These are phyloP conservation scores for Candida sphagnicola DNA, from an alignment of 805 yeast species.

Conservation along the genomic window DNA sequence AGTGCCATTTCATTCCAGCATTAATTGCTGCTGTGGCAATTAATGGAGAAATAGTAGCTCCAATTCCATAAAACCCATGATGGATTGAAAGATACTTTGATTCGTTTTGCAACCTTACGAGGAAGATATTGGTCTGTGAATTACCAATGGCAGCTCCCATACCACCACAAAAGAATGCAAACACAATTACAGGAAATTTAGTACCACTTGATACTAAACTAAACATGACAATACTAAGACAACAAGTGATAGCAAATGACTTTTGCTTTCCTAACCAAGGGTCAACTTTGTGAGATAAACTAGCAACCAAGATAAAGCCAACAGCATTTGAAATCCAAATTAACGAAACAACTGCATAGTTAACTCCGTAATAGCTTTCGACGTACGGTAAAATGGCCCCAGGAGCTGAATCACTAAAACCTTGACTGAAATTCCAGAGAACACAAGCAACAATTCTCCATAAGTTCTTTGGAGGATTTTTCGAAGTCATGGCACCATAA, in stretches of 20 bases:
- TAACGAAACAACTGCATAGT: constrained; percentile 51
- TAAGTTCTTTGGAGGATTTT: constrained; percentile 40
- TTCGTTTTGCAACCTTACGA: constrained; percentile 47
- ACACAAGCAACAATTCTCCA: constrained; percentile 40
- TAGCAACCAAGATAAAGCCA: constrained; percentile 52
- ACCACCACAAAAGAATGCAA: constrained; percentile 57
- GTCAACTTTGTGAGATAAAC: constrained; percentile 44
- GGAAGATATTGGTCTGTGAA: constrained; percentile 50
- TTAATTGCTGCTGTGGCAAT: constrained; percentile 54
- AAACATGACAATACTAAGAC: constrained; percentile 36
- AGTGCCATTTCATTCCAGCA: constrained; percentile 50
- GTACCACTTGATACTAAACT: constrained; percentile 46
- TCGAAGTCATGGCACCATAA: constrained; percentile 28
- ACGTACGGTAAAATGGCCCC: constrained; percentile 58
- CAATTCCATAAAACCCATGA: constrained; percentile 71
- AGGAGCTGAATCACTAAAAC: constrained; percentile 54
- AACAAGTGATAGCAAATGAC: constrained; percentile 36
- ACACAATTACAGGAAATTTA: constrained; percentile 43
- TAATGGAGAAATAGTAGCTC: constrained; percentile 69
- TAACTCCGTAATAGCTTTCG: constrained; percentile 44
- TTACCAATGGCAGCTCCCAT: constrained; percentile 48
- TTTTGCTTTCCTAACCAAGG: constrained; percentile 36
- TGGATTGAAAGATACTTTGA: constrained; percentile 56
- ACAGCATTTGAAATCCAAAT: constrained; percentile 56
- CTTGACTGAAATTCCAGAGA: constrained; percentile 32